Conservation (phyloP, 2,329 filamentous ascomycete species). For the Zymoseptoria ardabiliae region DNA sequence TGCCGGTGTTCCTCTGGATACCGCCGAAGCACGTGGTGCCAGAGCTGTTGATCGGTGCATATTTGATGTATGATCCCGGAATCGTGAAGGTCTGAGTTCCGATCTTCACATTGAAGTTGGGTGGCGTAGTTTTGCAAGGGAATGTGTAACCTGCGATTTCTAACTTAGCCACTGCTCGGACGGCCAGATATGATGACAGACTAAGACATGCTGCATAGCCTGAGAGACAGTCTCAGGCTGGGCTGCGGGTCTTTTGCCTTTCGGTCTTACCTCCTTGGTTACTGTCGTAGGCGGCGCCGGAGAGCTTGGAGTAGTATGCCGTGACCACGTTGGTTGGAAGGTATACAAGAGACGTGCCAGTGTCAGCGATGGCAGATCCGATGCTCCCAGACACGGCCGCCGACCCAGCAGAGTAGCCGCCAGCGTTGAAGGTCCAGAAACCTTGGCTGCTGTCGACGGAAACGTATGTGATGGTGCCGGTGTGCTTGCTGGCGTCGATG, state of each 20-base stretch:
- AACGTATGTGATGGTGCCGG: constrained; percentile 50
- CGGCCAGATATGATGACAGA: no score
- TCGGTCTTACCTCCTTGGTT: constrained; percentile 36
- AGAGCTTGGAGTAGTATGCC: constrained; percentile 54
- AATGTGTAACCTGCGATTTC: constrained; percentile 40
- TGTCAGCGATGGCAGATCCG: constrained; percentile 58
- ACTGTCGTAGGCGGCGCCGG: constrained; percentile 43
- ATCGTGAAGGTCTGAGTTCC: constrained; percentile 44
- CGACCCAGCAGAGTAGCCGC: constrained; percentile 49
- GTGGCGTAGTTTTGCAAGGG: constrained; percentile 44
- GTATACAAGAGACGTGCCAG: constrained; percentile 61
- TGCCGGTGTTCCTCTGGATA: constrained; percentile 56
- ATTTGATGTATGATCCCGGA: constrained; percentile 51
- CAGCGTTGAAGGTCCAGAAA: constrained; percentile 56
- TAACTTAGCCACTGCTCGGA: no score
- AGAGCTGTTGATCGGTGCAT: constrained; percentile 36
- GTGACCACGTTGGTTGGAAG: constrained; percentile 47
- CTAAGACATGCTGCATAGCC: no score
- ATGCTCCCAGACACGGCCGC: constrained; percentile 37
- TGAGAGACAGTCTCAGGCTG: no score
- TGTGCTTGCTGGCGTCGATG: constrained; percentile 51
- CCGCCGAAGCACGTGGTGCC: constrained; percentile 61
- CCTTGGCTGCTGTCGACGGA: constrained; percentile 50
- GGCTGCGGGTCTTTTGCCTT: no score
- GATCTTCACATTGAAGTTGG: constrained; percentile 49